A percentile compares a stretch with the other conserved stretches of the same genome.
These are phyloP conservation scores for Phytophthora uliginosa DNA, from an alignment of 352 stramenopile genomes.

Conservation along the genomic window DNA sequence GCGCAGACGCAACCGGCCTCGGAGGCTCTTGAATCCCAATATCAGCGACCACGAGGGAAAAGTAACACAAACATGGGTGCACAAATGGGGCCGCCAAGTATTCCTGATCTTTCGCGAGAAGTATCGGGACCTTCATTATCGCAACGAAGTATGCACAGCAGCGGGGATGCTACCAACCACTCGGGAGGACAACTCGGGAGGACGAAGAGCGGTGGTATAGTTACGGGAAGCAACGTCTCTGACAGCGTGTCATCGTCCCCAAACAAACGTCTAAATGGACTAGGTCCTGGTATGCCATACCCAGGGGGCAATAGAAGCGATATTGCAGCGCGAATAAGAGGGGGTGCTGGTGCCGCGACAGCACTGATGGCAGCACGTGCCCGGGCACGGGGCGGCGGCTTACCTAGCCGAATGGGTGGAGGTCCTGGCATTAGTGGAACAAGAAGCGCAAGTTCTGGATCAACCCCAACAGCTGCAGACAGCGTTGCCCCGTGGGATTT, in stretches of 20 bases:
- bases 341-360: slow-evolving; percentile 64
- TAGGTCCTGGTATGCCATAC: slow-evolving; percentile 31
- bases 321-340: slow-evolving; percentile 48
- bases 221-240: slow-evolving; percentile 39
- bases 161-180: slow-evolving; percentile 22
- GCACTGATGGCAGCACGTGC: slow-evolving; percentile 79
- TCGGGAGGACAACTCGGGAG: slow-evolving; percentile 20
- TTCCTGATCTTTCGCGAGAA: slow-evolving; percentile 59
- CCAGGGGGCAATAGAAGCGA: slow-evolving; percentile 30
- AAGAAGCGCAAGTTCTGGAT: slow-evolving; percentile 23
- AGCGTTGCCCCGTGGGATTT: slow-evolving; percentile 82
- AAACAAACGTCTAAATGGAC: slow-evolving; percentile 51
- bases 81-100: slow-evolving; percentile 32
- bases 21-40: slow-evolving; percentile 37
- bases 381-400: slow-evolving; percentile 62
- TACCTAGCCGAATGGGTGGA: slow-evolving; percentile 54
- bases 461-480: slow-evolving; percentile 37
- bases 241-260: slow-evolving; percentile 59
- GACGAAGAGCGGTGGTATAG: slow-evolving; percentile 40
- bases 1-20: slow-evolving; percentile 52
- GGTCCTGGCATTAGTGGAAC: slow-evolving; percentile 49
- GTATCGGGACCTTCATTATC: slow-evolving; percentile 59
- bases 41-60: slow-evolving; percentile 46
- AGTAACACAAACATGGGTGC: slow-evolving; percentile 42
- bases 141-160: slow-evolving; percentile 47